Evolutionary conservation across 495 filamentous ascomycete genomes (phyloP), one percentile per base, ranked within the genome.

Genomic region (Aspergillus bertholletiae): DNA sequence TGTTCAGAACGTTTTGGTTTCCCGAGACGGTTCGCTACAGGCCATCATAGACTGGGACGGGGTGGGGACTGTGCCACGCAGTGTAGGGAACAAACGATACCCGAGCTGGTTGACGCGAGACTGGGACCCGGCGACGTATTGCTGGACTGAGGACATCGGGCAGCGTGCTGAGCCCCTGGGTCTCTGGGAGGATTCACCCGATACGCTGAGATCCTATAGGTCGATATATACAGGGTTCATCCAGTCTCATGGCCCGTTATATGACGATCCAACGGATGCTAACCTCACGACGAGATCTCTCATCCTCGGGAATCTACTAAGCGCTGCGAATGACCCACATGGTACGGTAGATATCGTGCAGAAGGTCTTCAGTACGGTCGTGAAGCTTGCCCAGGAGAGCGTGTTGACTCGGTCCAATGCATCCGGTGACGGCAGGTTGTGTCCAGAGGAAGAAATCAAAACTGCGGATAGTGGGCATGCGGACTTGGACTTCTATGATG

Each of bases 11-110:
- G 37, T 65, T 5, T 35, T 76, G 9, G 69, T 73, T 0, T 60
- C 64, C 3, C 56, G 72, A 8, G 61, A 73, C 20, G 75, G 76
- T 20, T 63, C 62, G 27, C 32, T 80, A 7, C 62, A 55, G 15
- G 74, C 66, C 5, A 54, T 77, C 39, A 71, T 78, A n/a, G 77
- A 77, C 52, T 77, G 74, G 76, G 75, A 78, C 44, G 56, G 59
- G 11, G 64, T 60, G 21, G 46, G 59, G n/a, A 62, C 71, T 15
- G 48, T 70, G 2, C 72, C 74, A 23, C 66, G 59, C 13, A 54
- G 22, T 40, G n/a, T 57, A 27, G 57, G 53, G 49, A 57, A 55
- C 40, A 50, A 57, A 22, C 28, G 53, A 44, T 68, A 69, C 50
- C 73, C 73, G 1, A 39, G 63, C 1, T 78, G 69, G 64, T 64